Percentiles rank a stretch among this genome's conserved stretches.
phyloP scores from a whole-genome alignment of 495 filamentous ascomycete genomes.

The Penicillium odoratum region DNA sequence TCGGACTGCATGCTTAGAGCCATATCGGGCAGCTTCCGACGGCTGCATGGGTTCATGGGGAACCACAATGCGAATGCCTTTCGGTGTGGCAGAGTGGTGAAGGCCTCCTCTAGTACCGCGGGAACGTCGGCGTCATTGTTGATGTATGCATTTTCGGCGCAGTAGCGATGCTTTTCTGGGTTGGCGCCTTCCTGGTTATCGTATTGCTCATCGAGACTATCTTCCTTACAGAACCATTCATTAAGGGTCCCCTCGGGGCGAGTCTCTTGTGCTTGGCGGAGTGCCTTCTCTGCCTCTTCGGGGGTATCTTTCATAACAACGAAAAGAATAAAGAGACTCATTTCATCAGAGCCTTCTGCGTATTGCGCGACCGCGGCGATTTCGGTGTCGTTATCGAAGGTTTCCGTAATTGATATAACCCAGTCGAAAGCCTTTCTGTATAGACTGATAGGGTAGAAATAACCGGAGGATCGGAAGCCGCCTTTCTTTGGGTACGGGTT shows the following conservation, averaged over 20 bases:
- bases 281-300: conserved; percentile 31
- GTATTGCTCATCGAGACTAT: conserved; percentile 44
- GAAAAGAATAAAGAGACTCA: conserved; percentile 40
- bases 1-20: conserved; percentile 52
- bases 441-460: conserved; percentile 41
- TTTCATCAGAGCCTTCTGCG: conserved; percentile 24
- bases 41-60: conserved; percentile 47
- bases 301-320: conserved; percentile 39
- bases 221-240: conserved; percentile 35
- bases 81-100: conserved; percentile 40
- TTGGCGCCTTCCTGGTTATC: conserved; percentile 37
- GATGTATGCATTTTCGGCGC: conserved; percentile 52
- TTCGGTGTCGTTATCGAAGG: conserved; percentile 42
- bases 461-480: conserved; percentile 42
- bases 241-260: conserved; percentile 31
- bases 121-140: conserved; percentile 42
- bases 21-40: conserved; percentile 45
- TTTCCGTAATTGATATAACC: conserved; percentile 37
- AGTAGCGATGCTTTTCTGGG: conserved; percentile 45
- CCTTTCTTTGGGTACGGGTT: conserved; percentile 21
- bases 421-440: conserved; percentile 46
- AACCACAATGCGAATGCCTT: conserved; percentile 49
- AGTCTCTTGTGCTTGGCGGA: conserved; percentile 34
- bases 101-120: conserved; percentile 41
- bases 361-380: conserved; percentile 40